These are phyloP conservation scores for Iberis amara DNA, from an alignment of 441 rosid genomes.

Conservation along the genomic window DNA sequence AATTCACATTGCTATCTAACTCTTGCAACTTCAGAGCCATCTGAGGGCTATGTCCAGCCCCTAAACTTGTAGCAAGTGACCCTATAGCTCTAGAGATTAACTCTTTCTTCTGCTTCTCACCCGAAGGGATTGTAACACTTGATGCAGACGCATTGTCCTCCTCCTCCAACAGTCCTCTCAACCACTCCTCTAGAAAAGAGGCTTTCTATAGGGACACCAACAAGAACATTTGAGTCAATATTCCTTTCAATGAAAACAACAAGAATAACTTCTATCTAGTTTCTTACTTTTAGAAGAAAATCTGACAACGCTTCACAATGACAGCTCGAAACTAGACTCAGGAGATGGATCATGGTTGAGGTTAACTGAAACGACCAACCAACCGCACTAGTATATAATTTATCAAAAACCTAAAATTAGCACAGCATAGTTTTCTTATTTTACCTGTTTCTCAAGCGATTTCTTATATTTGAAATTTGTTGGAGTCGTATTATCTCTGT, in stretches of 20 bases:
- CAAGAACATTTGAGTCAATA: slow-evolving; percentile 8
- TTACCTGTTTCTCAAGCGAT: slow-evolving; percentile 82
- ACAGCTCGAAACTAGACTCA: slow-evolving; percentile 54
- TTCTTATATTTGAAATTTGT: slow-evolving; percentile 72
- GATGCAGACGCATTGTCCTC: slow-evolving; percentile 11
- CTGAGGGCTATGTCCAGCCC: slow-evolving; percentile 20
- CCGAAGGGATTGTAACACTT: slow-evolving; percentile 5
- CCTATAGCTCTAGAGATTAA: slow-evolving; percentile 57
- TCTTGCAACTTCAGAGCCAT: slow-evolving; percentile 24
- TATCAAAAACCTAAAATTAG: too few relatives aligned
- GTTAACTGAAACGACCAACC: slow-evolving; percentile 52
- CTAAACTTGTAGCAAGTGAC: slow-evolving; percentile 38
- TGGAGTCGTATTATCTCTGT: slow-evolving; percentile 47
- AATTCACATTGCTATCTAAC: slow-evolving; percentile 23
- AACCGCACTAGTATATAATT: too few relatives aligned
- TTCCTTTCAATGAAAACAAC: slow-evolving; percentile 12
- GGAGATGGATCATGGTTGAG: slow-evolving; percentile 71
- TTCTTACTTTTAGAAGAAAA: slow-evolving; percentile 27
- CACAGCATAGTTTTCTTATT: neutral
- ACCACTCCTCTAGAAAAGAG: slow-evolving; percentile 76
- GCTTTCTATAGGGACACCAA: slow-evolving; percentile 50
- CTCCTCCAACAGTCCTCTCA: slow-evolving; percentile 50
- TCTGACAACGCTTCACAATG: slow-evolving; percentile 56
- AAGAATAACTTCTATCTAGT: too few relatives aligned
- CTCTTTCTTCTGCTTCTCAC: slow-evolving; percentile 59